Evolutionary conservation across 225 moss, liverwort and hornwort species (phyloP), one percentile per base, ranked within the genome.

Genomic region (Pleurozium schreberi): DNA sequence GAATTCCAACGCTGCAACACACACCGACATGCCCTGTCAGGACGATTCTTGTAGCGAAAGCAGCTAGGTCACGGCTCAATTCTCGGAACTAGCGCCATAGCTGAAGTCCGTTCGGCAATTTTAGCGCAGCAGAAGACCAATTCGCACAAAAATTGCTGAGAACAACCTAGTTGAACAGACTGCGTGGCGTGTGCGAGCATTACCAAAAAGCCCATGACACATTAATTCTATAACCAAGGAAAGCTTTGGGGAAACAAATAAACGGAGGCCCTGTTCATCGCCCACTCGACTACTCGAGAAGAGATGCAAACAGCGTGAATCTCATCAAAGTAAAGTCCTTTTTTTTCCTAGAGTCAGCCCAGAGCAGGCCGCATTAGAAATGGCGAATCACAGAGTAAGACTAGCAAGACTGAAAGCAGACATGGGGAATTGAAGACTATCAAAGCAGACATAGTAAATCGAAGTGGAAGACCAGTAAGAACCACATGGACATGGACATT

Each of bases 1-100:
- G 85, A 42, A 97, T 90, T 87, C 95, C 97, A 75, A 95, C 96
- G 83, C 97, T 97, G 93, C 65, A 92, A 40, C 80, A 63, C 79
- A 80, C 80, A 89, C 25, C 16, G 33, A 42, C 33, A 34, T 10
- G 73, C 59, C 57, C 20, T 73, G 81, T 90, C 85, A 88, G 59
- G 18, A 61, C 13, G 43, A 60, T 79, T 16, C 59, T 57, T 65
- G 38, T 8, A 4, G 16, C 8, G 11, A 30, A 82, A 61, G 50
- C n/a, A 42, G 14, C 38, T 17, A 50, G 22, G 40, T 82, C 50
- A 67, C 33, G 20, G 15, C 8, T 18, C 20, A 42, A 38, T 45
- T 66, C 8, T 23, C 31, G n/a, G 10, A 13, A 57, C 66, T 49
- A 75, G 38, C 47, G 26, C 66, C 59, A 75, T 42, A 36, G 43